phyloP scores from a whole-genome alignment of 495 filamentous ascomycete genomes.

The Penicillium salamii region DNA sequence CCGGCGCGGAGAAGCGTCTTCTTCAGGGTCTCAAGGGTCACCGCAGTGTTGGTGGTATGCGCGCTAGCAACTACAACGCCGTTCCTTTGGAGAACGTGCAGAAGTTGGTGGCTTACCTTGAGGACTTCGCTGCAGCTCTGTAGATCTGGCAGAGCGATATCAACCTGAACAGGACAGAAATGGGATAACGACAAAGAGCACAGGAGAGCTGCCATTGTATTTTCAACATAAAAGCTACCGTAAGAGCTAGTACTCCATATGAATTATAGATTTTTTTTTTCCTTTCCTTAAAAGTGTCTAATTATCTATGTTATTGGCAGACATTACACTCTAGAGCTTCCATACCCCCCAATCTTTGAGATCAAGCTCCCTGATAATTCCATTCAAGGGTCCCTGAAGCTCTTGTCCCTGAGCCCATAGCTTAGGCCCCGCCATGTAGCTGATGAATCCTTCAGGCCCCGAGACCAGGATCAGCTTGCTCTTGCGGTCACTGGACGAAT shows the following conservation, averaged over 20 bases:
- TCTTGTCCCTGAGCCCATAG: conserved; percentile 67
- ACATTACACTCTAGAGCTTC: conserved; percentile 49
- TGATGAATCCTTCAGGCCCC: conserved; percentile 87
- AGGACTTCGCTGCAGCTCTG: conserved; percentile 49
- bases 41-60: conserved; percentile 67
- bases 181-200: conserved; percentile 7
- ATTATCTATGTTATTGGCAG: too few relatives aligned
- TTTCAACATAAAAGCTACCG: conserved; percentile 25
- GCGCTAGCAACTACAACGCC: conserved; percentile 57
- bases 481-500: conserved; percentile 21
- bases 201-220: conserved; percentile 19
- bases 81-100: conserved; percentile 57
- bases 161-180: conserved; percentile 16
- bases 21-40: conserved; percentile 79
- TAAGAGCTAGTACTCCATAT: conserved; percentile 3
- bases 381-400: conserved; percentile 62
- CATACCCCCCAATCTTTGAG: conserved; percentile 56
- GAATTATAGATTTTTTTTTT: too few relatives aligned
- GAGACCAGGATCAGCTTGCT: conserved; percentile 73
- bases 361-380: conserved; percentile 53
- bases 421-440: conserved; percentile 74
- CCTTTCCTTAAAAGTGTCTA: too few relatives aligned
- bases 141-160: conserved; percentile 15
- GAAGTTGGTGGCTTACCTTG: conserved; percentile 59
- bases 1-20: conserved; percentile 51